These are phyloP conservation scores for Haematococcus sp. DNA, from an alignment of 139 green algal species.

Conservation along the genomic window DNA sequence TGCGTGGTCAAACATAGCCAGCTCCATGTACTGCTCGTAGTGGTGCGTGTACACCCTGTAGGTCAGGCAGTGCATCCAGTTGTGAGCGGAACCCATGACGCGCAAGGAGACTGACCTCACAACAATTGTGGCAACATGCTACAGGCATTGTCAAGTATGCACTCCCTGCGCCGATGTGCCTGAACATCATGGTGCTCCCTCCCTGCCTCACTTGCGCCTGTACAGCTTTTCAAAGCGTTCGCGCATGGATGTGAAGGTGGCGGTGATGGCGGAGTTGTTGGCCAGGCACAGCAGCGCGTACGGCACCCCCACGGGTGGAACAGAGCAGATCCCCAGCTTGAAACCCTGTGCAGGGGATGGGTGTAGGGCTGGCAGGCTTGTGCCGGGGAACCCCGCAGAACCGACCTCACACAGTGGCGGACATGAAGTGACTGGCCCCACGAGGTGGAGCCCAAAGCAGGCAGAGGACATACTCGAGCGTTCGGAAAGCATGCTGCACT, in stretches of 20 bases:
- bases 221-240: conserved; percentile 60
- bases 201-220: conserved; percentile 28
- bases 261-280: conserved; percentile 75
- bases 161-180: too few relatives aligned
- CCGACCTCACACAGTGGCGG: neutral
- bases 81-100: too few relatives aligned
- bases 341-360: conserved; percentile 46
- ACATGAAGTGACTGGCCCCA: neutral
- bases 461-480: too few relatives aligned
- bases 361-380: neutral
- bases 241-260: conserved; percentile 57
- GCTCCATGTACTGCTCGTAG: conserved; percentile 74
- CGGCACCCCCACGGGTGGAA: conserved; percentile 61
- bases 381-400: conserved; percentile 4
- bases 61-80: neutral
- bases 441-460: too few relatives aligned
- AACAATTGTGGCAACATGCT: too few relatives aligned
- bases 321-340: conserved; percentile 72
- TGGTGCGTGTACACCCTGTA: conserved; percentile 68
- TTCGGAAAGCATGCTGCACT: too few relatives aligned
- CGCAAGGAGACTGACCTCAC: too few relatives aligned
- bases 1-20: conserved; percentile 47
- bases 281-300: conserved; percentile 65
- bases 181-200: neutral
- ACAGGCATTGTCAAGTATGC: too few relatives aligned